Conservation (phyloP, 495 filamentous ascomycete genomes). For the Aspergillus sclerotioniger region DNA sequence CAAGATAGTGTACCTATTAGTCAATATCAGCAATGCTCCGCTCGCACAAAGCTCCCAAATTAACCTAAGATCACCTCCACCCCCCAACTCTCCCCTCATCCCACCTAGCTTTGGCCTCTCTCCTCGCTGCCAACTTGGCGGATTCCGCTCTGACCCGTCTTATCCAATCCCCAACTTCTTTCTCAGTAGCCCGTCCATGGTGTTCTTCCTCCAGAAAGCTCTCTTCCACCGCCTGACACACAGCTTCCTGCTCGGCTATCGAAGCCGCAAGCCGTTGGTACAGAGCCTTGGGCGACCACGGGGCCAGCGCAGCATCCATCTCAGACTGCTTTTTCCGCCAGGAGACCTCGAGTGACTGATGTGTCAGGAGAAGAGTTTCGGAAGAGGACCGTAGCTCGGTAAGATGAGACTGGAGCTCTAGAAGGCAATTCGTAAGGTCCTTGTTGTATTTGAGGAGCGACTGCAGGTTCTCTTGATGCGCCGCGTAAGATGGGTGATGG, state of each 20-base stretch:
- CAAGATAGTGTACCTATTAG: not conserved
- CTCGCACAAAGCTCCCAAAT: not conserved
- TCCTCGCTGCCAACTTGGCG: constrained; percentile 68
- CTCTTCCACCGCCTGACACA: constrained; percentile 81
- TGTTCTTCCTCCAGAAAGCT: constrained; percentile 73
- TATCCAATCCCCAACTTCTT: constrained; percentile 82
- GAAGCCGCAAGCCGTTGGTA: constrained; percentile 75
- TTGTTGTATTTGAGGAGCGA: constrained; percentile 59
- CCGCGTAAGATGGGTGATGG: constrained; percentile 57
- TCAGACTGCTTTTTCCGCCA: constrained; percentile 86
- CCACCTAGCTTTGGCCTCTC: constrained; percentile 86
- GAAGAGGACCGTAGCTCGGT: constrained; percentile 60
- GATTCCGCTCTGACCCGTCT: constrained; percentile 73
- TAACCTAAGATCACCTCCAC: constrained; percentile 62
- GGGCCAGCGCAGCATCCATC: constrained; percentile 80
- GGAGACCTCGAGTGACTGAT: constrained; percentile 83
- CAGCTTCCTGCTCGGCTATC: constrained; percentile 77
- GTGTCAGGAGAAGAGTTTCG: constrained; percentile 76
- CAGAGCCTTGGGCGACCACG: constrained; percentile 78
- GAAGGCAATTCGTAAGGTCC: constrained; percentile 63
- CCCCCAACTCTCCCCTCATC: constrained; percentile 92
- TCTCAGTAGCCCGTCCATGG: constrained; percentile 60
- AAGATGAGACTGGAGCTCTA: constrained; percentile 62
- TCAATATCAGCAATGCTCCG: not conserved
- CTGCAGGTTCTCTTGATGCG: constrained; percentile 52